Base-by-base conservation (phyloP, 345 rosid species). In the Gossypium arboreum region DNA sequence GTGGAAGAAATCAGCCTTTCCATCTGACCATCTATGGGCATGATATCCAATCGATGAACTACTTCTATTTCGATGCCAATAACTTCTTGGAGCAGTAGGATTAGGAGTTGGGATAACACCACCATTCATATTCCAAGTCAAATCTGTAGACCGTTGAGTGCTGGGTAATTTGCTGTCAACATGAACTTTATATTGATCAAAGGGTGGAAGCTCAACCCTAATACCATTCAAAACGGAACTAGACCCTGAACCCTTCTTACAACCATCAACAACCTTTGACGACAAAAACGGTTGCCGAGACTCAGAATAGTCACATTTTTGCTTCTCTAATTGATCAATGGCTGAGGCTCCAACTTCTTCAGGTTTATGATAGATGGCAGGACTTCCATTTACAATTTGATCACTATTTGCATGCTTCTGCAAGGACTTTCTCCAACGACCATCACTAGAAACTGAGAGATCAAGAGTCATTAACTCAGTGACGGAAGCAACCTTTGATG, bases 61-160 rank as follows among this genome's bases (percentile, higher is more conserved):
- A 73, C 83, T 85, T 89, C 93, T 89, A 76, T 78, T 86, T 78
- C 88, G 90, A 76, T 85, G 89, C 89, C 94, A 83, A 67, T 90
- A 81, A 73, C 98, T 92, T 86, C 95, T 88, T 52, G 88, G 97
- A 68, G 94, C 98, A 71, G 98, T 91, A 67, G 93, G 91, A 78
- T 94, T 94, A 72, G 91, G 89, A 77, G 92, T 89, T 11, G 92
- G 89, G 48, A 84, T 76, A 58, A 82, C 75, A 72, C 84, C 85
- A 76, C 90, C 88, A 75, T 84, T 88, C 86, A 80, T 84, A 76
- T 85, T 90, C 84, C 83, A 82, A 76, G 85, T 77, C 80, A 87
- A 76, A 75, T 84, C 90, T 75, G 80, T 73, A 80, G 92, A 77
- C 29, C 74, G 90, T 16, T 78, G 88, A 59, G 79, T 74, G 63